These are phyloP conservation scores for Aspergillus puulaauensis DNA, from an alignment of 2,329 filamentous ascomycete species.

Conservation along the genomic window DNA sequence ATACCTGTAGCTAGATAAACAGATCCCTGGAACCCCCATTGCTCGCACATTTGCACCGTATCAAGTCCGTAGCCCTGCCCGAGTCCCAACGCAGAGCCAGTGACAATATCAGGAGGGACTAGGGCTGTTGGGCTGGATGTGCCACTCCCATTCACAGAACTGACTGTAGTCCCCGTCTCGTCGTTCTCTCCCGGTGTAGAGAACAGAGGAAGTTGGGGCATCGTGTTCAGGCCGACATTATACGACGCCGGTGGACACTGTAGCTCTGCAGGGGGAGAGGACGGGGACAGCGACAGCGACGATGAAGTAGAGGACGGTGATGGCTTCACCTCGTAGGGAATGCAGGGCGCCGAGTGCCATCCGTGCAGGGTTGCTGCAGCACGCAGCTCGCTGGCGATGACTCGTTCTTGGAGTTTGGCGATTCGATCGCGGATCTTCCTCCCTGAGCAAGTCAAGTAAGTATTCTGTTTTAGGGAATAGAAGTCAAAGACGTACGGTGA, in stretches of 20 bases:
- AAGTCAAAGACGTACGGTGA: slow-evolving; percentile 22
- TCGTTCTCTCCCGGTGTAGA: neutral
- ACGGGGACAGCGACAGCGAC: neutral
- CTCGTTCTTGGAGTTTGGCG: slow-evolving; percentile 35
- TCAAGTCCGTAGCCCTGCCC: neutral
- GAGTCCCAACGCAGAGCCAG: neutral
- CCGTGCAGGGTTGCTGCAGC: slow-evolving; percentile 29
- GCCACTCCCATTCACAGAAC: neutral
- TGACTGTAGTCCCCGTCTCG: neutral
- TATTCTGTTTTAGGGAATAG: neutral
- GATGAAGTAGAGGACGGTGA: slow-evolving; percentile 12
- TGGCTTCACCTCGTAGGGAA: slow-evolving; percentile 13
- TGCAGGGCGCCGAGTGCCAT: slow-evolving; percentile 23
- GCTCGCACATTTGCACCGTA: slow-evolving; percentile 6
- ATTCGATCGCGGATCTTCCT: slow-evolving; percentile 36
- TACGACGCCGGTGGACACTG: slow-evolving; percentile 5
- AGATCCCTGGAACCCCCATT: slow-evolving; percentile 7
- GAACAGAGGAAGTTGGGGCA: neutral
- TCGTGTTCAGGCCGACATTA: neutral
- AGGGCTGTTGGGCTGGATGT: neutral
- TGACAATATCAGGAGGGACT: neutral
- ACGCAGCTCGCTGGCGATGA: slow-evolving; percentile 34
- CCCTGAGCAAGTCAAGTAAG: slow-evolving; percentile 16
- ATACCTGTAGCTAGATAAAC: slow-evolving; percentile 9
- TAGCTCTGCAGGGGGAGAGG: slow-evolving; percentile 2